Base-by-base conservation (phyloP, 225 moss, liverwort and hornwort species). In the Lunularia cruciata region DNA sequence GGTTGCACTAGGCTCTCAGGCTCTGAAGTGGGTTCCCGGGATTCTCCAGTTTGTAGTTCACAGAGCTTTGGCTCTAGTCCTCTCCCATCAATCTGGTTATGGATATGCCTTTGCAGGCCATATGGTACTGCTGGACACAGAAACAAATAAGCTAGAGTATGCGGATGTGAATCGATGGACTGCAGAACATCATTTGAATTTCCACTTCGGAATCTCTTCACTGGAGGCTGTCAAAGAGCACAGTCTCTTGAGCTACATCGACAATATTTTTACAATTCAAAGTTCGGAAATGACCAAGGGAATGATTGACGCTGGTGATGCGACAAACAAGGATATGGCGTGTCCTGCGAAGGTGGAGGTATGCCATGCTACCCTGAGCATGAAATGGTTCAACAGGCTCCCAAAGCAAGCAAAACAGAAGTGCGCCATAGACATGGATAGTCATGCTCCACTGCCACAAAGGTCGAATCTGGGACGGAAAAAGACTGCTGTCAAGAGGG, bases 61-160 rank as follows among this genome's bases (percentile, higher is more conserved):
- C 71, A 89, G 98, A 2, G 93, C 86, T 12, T 63, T 98, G 0
- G 98, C 98, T 1, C 73, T 98, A 32, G 91, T 80, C 23, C 79
- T 98, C 31, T 98, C 98, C 26, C 93, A 93, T 67, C 98, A 98
- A 70, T 91, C 91, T 3, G 98, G 98, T 31, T 98, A 89, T 1
- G 98, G 98, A 0, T 98, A 98, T 32, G 89, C 98, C 2, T 93
- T 98, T 72, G 98, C 98, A 2, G 98, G 98, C 13, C 93, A 93
- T 78, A 98, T 98, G 98, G 98, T 98, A 19, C 66, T 98, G 25
- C 80, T 98, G 3, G 98, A 98, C 72, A 86, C 88, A 1, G 83
- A 86, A 47, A 93, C 93, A 0, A 91, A 85, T 25, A 84, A 89
- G 38, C 10, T 98, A 63, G 98, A 98, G 67, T 86, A 98, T 36